Base-by-base conservation (phyloP, 805 yeast genomes). In the Cyberlindnera mississippiensis region DNA sequence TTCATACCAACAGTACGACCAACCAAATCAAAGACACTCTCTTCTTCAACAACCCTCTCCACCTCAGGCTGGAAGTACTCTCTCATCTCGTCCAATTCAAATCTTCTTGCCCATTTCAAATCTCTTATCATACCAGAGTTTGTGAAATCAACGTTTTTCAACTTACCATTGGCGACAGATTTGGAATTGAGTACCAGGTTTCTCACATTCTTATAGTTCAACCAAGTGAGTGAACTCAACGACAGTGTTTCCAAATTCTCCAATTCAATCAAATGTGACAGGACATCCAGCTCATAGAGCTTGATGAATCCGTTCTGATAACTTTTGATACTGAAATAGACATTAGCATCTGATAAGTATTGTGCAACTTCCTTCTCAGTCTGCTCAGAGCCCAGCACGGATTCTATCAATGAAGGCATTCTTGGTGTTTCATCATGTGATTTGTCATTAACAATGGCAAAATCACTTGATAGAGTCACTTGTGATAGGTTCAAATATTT, bases 381-480 rank as follows among this genome's bases (percentile, higher is more conserved):
- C 4, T 24, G 13, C 9, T 41, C 42, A 13, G 22, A 19, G 4
- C 44, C 38, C 26, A 52, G 36, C 3, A 52, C 59, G 6, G 50
- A 48, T 24, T 51, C 56, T 11, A 56, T 54, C 34, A 57, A 41
- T 9, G 60, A 57, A 5, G 44, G 44, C 16, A 49, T 33, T 9
- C 36, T 40, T 4, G 41, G 44, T 9, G 7, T 14, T 16, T 35
- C n/a, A 16, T 31, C 15, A 27, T 41, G n/a, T n/a, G n/a, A n/a
- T n/a, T n/a, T 35, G n/a, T 22, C 29, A 22, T 46, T 42, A 11
- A 58, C 56, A 35, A 80, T 65, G 45, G 75, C 72, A 55, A 82
- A 87, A 62, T 88, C 96, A 13, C 69, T 65, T 6, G 86, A 81
- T 9, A 86, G 63, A 1, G 84, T 73, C 7, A 87, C 51, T 36